These are phyloP conservation scores for Chimonanthus praecox DNA, from an alignment of 164 flowering plant genomes.

Conservation along the genomic window DNA sequence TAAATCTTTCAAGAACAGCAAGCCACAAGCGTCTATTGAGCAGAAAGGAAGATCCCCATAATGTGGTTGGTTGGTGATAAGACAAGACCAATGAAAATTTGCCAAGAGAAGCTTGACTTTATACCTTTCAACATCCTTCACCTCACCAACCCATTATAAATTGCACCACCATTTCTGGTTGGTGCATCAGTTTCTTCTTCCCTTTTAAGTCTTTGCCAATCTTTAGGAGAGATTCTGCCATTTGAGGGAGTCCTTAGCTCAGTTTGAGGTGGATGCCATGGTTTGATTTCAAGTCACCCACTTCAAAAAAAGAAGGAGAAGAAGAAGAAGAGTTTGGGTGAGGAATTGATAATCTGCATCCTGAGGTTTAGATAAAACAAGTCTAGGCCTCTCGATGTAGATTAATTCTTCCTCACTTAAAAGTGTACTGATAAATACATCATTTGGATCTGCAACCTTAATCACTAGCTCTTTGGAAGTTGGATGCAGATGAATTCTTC, in stretches of 20 bases:
- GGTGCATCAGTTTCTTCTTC: no score
- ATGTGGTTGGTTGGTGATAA: no score
- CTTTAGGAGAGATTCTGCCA: background rate
- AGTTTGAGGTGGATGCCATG: background rate
- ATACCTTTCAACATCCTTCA: background rate
- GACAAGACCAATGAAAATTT: no score
- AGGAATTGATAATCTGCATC: slow-evolving; percentile 16
- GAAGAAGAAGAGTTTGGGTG: background rate
- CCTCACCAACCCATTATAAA: background rate
- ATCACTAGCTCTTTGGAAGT: no score
- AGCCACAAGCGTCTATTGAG: no score
- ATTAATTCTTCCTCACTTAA: slow-evolving; percentile 8
- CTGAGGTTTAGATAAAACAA: slow-evolving; percentile 4
- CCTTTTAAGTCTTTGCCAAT: background rate
- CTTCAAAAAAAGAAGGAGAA: no score
- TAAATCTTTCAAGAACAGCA: no score
- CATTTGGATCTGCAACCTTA: no score
- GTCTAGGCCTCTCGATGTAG: slow-evolving; percentile 12
- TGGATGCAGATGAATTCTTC: no score
- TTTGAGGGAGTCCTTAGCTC: background rate
- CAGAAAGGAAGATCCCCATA: no score
- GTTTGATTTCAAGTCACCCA: background rate
- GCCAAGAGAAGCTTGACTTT: no score
- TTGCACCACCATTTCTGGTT: background rate
- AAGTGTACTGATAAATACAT: no score